Evolutionary conservation across 352 stramenopile species (phyloP).

Genomic region (Phytophthora hibernalis): DNA sequence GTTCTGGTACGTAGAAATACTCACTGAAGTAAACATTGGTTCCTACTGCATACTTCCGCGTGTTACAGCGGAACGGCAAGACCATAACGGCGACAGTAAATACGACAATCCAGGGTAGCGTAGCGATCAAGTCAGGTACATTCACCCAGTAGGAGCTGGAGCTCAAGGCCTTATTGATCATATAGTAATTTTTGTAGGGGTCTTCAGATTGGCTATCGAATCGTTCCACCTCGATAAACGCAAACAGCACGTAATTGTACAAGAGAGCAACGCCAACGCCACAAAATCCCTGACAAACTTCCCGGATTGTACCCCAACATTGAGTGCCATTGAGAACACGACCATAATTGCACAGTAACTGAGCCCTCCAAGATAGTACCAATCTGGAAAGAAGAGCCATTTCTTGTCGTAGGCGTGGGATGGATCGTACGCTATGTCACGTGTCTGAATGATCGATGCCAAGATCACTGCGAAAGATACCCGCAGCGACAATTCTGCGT

Average conservation of each 20-base stretch:
- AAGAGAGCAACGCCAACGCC: slow-evolving; percentile 67
- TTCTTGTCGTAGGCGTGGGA: slow-evolving; percentile 42
- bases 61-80: slow-evolving; percentile 66
- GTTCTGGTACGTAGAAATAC: slow-evolving; percentile 1
- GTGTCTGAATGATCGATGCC: slow-evolving; percentile 68
- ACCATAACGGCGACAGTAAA: slow-evolving; percentile 66
- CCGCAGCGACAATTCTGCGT: slow-evolving; percentile 54
- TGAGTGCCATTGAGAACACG: slow-evolving; percentile 75
- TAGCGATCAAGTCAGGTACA: slow-evolving; percentile 51
- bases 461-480: slow-evolving; percentile 65
- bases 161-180: slow-evolving; percentile 61
- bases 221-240: slow-evolving; percentile 40
- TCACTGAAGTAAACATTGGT: slow-evolving; percentile 74
- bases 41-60: slow-evolving; percentile 69
- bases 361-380: slow-evolving; percentile 58
- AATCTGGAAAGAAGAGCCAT: slow-evolving; percentile 69
- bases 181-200: slow-evolving; percentile 45
- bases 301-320: slow-evolving; percentile 68
- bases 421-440: slow-evolving; percentile 43
- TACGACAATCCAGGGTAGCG: slow-evolving; percentile 64
- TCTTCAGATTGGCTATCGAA: slow-evolving; percentile 36
- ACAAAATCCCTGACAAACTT: slow-evolving; percentile 73
- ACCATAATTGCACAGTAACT: slow-evolving; percentile 77
- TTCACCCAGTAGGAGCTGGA: slow-evolving; percentile 61
- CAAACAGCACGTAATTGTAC: slow-evolving; percentile 73